phyloP scores from a whole-genome alignment of 1,284 basidiomycete genomes.

The Porodaedalea pini region DNA sequence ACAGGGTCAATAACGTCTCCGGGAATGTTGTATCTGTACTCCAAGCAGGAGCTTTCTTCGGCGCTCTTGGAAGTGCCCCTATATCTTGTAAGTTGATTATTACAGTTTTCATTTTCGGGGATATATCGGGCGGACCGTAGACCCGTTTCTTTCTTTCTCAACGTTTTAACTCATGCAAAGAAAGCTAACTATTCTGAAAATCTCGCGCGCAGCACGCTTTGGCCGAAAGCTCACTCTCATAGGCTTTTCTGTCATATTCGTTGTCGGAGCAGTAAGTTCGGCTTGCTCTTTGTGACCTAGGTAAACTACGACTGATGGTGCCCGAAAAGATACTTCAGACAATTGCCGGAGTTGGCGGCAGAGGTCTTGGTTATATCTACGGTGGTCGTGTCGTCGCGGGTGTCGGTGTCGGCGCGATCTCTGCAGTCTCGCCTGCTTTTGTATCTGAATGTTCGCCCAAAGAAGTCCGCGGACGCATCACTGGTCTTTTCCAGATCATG shows the following conservation, averaged over 20 bases:
- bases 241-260: constrained; percentile 58
- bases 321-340: constrained; percentile 49
- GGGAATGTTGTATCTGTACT: constrained; percentile 72
- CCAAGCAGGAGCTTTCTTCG: constrained; percentile 80
- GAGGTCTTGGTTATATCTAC: constrained; percentile 64
- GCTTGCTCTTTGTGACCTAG: constrained; percentile 22
- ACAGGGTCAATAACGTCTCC: constrained; percentile 45
- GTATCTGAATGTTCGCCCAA: constrained; percentile 80
- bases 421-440: constrained; percentile 68
- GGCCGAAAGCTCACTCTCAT: constrained; percentile 57
- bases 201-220: constrained; percentile 39
- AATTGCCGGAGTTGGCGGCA: constrained; percentile 47
- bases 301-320: background rate
- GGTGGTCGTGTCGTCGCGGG: constrained; percentile 71
- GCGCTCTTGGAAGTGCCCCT: constrained; percentile 63
- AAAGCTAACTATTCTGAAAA: background rate
- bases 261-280: constrained; percentile 58
- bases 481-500: constrained; percentile 80
- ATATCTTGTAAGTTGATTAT: constrained; percentile 46
- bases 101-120: background rate
- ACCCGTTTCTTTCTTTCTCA: background rate
- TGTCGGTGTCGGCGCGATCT: constrained; percentile 66
- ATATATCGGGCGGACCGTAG: background rate
- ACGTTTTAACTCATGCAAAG: background rate
- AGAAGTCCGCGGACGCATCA: constrained; percentile 67